Percentiles rank a stretch among this genome's conserved stretches.
Conservation (phyloP, 345 rosid genomes). For the Eucalyptus albens region DNA sequence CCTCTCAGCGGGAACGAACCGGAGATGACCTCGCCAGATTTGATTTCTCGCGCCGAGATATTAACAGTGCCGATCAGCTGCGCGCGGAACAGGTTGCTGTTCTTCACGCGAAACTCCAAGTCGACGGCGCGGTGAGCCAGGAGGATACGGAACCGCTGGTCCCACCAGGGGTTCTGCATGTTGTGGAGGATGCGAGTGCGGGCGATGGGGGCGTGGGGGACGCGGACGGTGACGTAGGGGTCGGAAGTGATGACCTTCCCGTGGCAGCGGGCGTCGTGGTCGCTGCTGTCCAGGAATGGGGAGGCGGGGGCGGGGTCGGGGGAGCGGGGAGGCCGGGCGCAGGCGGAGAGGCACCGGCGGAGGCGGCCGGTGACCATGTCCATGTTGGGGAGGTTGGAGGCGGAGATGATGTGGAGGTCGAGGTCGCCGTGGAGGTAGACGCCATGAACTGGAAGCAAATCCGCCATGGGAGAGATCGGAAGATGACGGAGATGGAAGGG, state of each 20-base stretch:
- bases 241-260: constrained; percentile 61
- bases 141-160: constrained; percentile 50
- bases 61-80: constrained; percentile 49
- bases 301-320: not conserved
- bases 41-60: constrained; percentile 34
- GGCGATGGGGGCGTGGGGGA: constrained; percentile 83
- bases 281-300: not conserved
- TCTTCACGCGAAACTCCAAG: constrained; percentile 75
- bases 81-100: constrained; percentile 70
- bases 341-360: constrained; percentile 31
- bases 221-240: constrained; percentile 72
- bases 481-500: not conserved
- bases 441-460: not conserved
- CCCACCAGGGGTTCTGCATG: constrained; percentile 54
- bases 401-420: constrained; percentile 47
- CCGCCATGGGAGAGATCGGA: not conserved
- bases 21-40: constrained; percentile 20
- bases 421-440: constrained; percentile 69
- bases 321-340: not conserved
- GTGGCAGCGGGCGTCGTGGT: constrained; percentile 5
- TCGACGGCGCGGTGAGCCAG: constrained; percentile 55
- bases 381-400: constrained; percentile 64
- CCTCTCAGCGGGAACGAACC: constrained; percentile 46
- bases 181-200: constrained; percentile 70
- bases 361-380: constrained; percentile 37